Evolutionary conservation across 2,329 filamentous ascomycete genomes (phyloP), one percentile per base, ranked within the genome.

Genomic region (Clarireedia hainanense): DNA sequence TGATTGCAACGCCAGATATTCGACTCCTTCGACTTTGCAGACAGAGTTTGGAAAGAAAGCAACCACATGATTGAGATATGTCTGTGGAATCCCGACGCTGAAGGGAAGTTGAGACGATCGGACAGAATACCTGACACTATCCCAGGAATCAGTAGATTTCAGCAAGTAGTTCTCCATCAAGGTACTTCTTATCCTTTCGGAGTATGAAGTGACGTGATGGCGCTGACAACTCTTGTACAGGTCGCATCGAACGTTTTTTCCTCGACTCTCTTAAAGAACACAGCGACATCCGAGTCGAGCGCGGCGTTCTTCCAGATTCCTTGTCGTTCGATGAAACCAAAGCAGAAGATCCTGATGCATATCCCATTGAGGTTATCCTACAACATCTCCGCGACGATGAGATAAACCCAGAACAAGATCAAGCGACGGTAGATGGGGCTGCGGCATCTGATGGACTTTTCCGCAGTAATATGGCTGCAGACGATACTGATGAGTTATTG

Each of bases 111-210:
- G 52, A 72, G 72, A 47, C 76, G 84, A 42, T 80, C 75, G 27
- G 83, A 81, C 50, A 76, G 81, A 45, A 81, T 85, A 17, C 76
- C 80, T 0, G 84, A 88, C 67, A 85, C 80, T 0, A 80, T 80
- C 47, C 75, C 77, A 0, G 82, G 80, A 0, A 73, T 86, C 50
- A 84, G 77, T 23, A 76, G 78, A 5, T 87, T 86, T 61, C 80
- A 81, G 54, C 79, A 89, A 65, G 78, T 83, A 3, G 81, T 87
- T 4, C 68, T 91, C 40, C 85, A 88, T 62, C 86, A 90, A 69
- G 86, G 85, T 57, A 47, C 5, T 26, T 47, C 6, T 26, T 3
- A n/a, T 4, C 52, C 39, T 23, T 50, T 6, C 12, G 14, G 10
- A 15, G 23, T 15, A 20, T 24, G 5, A n/a, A 34, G 26, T 30